These are phyloP conservation scores for Cercospora nicotianae DNA, from an alignment of 2,329 filamentous ascomycete species.

Conservation along the genomic window DNA sequence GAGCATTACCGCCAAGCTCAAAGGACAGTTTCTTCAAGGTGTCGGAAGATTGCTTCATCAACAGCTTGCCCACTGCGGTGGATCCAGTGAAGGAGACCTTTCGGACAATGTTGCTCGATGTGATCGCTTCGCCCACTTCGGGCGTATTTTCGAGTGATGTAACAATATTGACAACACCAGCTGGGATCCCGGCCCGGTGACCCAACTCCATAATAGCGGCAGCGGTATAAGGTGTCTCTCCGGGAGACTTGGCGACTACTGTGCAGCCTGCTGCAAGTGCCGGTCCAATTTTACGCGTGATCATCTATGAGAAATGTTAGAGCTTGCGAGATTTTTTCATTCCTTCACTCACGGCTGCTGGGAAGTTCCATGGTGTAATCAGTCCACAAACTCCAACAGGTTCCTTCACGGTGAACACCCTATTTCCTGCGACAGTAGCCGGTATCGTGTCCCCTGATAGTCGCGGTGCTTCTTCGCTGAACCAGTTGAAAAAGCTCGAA, in stretches of 20 bases:
- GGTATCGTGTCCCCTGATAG: conserved; percentile 74
- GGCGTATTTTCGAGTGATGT: conserved; percentile 77
- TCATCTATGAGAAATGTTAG: conserved; percentile 20
- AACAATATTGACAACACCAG: conserved; percentile 86
- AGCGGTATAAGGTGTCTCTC: conserved; percentile 88
- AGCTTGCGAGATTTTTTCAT: neutral
- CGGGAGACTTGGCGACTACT: conserved; percentile 67
- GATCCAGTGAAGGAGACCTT: conserved; percentile 36
- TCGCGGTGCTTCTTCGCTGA: conserved; percentile 74
- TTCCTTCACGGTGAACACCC: conserved; percentile 76
- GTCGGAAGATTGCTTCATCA: conserved; percentile 25
- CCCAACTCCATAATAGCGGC: conserved; percentile 86
- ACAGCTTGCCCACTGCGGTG: conserved; percentile 31
- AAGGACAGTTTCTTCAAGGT: conserved; percentile 29
- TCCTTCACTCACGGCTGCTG: conserved; percentile 16
- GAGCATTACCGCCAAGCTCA: conserved; percentile 35
- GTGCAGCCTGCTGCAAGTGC: conserved; percentile 41
- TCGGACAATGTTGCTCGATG: conserved; percentile 59
- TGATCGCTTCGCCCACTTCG: conserved; percentile 74
- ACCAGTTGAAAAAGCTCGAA: conserved; percentile 77
- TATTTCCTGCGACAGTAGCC: conserved; percentile 67
- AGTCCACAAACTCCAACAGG: conserved; percentile 80
- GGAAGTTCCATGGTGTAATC: conserved; percentile 64
- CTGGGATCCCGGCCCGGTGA: conserved; percentile 87
- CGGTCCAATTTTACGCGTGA: conserved; percentile 23